Conservation (phyloP, 176 grass and related monocot genomes). For the Cenchrus fungigraminus region DNA sequence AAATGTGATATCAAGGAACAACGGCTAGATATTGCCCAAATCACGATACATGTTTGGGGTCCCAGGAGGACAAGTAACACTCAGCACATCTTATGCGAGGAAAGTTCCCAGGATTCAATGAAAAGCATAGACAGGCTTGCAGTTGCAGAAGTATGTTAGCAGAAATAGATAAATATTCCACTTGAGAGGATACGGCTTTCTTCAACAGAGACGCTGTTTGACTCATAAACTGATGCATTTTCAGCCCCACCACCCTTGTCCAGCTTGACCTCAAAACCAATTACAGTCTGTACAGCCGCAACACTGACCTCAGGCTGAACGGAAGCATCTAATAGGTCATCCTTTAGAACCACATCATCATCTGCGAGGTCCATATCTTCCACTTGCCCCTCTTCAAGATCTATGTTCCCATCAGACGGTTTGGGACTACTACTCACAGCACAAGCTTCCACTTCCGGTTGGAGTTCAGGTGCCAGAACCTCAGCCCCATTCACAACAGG, state of each 20-base stretch:
- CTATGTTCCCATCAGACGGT: constrained; percentile 39
- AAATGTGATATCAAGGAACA: constrained; percentile 61
- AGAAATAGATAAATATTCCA: constrained; percentile 33
- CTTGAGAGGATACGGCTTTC: constrained; percentile 76
- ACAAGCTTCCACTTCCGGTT: constrained; percentile 18
- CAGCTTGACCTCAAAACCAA: constrained; percentile 28
- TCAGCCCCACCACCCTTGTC: constrained; percentile 16
- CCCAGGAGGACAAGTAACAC: not conserved
- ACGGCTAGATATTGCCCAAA: not conserved
- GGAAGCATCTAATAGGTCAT: constrained; percentile 40
- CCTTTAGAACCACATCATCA: constrained; percentile 52
- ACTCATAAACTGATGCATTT: constrained; percentile 27
- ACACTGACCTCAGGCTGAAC: constrained; percentile 27
- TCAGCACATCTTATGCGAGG: not conserved
- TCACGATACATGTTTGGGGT: not conserved
- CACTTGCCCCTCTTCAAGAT: constrained; percentile 53
- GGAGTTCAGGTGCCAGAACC: constrained; percentile 20
- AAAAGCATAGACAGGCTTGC: constrained; percentile 9
- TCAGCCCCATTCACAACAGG: constrained; percentile 26
- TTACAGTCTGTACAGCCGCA: constrained; percentile 23
- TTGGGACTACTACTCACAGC: not conserved
- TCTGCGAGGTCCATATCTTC: constrained; percentile 91
- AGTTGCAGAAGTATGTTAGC: constrained; percentile 14
- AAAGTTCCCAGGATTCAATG: constrained; percentile 12
- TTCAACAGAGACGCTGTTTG: constrained; percentile 40